A percentile compares a stretch with the other conserved stretches of the same genome.
These are phyloP conservation scores for Sanghuangporus weigelae DNA, from an alignment of 1,284 basidiomycete species.

Conservation along the genomic window DNA sequence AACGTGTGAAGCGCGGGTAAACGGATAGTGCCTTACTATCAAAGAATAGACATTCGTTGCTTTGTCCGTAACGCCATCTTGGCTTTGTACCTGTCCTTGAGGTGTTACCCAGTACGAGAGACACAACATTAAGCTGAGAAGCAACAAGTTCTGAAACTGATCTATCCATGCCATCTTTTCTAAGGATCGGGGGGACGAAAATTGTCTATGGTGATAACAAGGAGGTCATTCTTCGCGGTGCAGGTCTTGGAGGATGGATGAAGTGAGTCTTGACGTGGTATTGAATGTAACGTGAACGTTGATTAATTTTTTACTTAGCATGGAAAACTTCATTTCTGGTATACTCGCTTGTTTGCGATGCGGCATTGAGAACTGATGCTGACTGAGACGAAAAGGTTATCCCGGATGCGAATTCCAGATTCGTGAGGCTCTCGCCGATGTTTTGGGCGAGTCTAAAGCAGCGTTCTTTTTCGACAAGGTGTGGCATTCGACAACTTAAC, in stretches of 20 bases:
- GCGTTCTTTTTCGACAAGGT: conserved; percentile 78
- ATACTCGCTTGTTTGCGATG: neutral
- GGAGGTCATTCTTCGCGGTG: conserved; percentile 57
- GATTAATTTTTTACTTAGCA: conserved; percentile 28
- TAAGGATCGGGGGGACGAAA: conserved; percentile 13
- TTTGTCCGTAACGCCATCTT: neutral
- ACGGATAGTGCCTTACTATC: neutral
- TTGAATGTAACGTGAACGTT: neutral
- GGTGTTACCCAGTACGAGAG: neutral
- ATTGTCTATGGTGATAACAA: conserved; percentile 46
- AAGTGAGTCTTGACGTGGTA: conserved; percentile 39
- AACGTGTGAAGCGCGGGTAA: neutral
- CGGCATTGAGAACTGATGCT: neutral
- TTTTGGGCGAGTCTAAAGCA: conserved; percentile 61
- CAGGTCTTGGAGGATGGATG: conserved; percentile 69
- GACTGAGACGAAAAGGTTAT: conserved; percentile 33
- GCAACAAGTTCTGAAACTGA: neutral
- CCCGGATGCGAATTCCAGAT: conserved; percentile 63
- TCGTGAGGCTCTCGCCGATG: conserved; percentile 58
- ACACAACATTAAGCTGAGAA: neutral
- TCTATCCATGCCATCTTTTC: conserved; percentile 4
- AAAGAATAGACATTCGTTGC: neutral
- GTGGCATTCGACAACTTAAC: conserved; percentile 10
- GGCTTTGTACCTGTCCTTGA: neutral
- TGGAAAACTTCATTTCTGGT: conserved; percentile 63